Conservation (phyloP, 352 stramenopile genomes). For the Phytophthora uliginosa region DNA sequence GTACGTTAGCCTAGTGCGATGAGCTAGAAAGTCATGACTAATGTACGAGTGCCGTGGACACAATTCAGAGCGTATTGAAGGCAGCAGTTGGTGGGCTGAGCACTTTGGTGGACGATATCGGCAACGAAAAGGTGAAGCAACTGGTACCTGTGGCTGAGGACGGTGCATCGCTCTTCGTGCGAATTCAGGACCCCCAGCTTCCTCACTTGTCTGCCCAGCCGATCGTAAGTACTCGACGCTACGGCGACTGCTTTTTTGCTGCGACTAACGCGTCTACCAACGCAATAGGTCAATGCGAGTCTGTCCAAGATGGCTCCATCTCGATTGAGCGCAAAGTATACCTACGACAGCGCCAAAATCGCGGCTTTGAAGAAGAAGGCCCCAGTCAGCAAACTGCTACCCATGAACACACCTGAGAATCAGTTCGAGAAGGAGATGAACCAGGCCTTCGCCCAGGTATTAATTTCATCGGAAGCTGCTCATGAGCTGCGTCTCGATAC, state of each 20-base stretch:
- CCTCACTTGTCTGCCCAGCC: constrained; percentile 40
- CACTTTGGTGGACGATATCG: constrained; percentile 50
- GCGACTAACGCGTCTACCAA: not conserved
- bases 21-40: not conserved
- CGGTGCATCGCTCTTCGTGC: constrained; percentile 66
- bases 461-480: not conserved
- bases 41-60: not conserved
- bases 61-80: constrained; percentile 49
- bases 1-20: constrained; percentile 32
- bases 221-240: constrained; percentile 46
- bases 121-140: constrained; percentile 57
- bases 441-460: constrained; percentile 60
- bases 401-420: constrained; percentile 39
- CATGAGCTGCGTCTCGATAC: not conserved
- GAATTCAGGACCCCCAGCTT: constrained; percentile 72
- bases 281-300: constrained; percentile 33
- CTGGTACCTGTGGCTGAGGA: constrained; percentile 42
- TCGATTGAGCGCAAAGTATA: constrained; percentile 52
- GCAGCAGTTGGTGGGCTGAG: constrained; percentile 25
- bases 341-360: constrained; percentile 59
- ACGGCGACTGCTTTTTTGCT: not conserved
- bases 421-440: constrained; percentile 85
- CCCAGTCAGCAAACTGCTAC: constrained; percentile 64
- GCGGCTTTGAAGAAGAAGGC: constrained; percentile 68
- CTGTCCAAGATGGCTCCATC: constrained; percentile 60